phyloP scores from a whole-genome alignment of 148 eudicot species.

The Camellia granthamiana region DNA sequence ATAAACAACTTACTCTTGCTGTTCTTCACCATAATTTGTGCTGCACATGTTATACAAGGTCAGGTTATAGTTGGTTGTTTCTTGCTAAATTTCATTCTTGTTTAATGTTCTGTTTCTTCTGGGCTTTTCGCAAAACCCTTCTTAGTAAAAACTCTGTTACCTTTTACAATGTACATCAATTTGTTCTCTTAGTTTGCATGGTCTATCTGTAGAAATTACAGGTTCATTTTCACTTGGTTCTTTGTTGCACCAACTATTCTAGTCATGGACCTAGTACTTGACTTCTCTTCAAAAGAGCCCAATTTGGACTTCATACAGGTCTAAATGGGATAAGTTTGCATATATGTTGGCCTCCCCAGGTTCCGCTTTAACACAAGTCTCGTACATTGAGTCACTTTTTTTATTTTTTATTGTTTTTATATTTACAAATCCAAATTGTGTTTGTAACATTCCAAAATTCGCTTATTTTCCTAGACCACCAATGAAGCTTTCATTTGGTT shows the following conservation, averaged over 20 bases:
- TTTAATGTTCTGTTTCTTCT: not conserved
- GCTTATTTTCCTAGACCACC: not conserved
- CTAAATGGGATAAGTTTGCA: not conserved
- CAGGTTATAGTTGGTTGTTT: not conserved
- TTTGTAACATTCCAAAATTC: not conserved
- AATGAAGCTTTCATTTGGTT: not conserved
- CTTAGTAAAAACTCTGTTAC: not conserved
- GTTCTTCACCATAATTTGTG: constrained; percentile 23
- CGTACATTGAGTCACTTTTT: no score
- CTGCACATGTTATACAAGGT: constrained; percentile 34
- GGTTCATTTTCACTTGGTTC: no score
- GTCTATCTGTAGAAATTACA: no score
- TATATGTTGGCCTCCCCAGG: no score
- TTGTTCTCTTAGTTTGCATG: not conserved
- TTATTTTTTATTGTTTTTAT: no score
- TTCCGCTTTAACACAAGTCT: no score
- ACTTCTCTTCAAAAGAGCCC: not conserved
- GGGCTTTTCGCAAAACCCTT: not conserved
- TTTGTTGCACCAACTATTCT: no score
- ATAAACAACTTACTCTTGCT: constrained; percentile 22
- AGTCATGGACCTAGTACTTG: no score
- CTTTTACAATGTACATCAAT: not conserved
- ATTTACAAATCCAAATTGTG: no score
- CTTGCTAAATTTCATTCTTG: not conserved
- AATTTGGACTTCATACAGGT: not conserved